phyloP scores from a whole-genome alignment of 2,329 filamentous ascomycete genomes.

The Hymenotorrendiella dingleyae region DNA sequence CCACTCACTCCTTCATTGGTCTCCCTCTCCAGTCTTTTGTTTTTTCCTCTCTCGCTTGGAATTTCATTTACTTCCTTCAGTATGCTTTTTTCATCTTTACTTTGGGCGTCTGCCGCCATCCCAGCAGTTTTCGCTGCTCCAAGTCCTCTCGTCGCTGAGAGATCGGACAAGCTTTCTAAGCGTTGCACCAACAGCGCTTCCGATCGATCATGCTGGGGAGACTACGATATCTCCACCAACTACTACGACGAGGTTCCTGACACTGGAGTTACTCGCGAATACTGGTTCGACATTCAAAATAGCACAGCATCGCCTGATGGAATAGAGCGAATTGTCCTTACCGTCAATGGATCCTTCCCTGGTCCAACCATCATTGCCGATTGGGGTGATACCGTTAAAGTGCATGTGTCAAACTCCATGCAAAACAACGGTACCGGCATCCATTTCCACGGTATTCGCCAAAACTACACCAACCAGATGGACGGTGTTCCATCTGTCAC shows the following conservation, averaged over 20 bases:
- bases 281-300: conserved; percentile 22
- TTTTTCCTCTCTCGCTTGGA: background rate
- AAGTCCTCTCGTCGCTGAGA: no score
- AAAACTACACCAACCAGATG: conserved; percentile 38
- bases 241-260: conserved; percentile 34
- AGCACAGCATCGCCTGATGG: conserved; percentile 32
- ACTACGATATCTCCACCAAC: conserved; percentile 41
- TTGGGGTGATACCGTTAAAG: conserved; percentile 31
- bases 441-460: conserved; percentile 43
- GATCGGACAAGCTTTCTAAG: conserved; percentile 5
- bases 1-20: background rate
- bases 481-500: conserved; percentile 31
- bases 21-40: no score
- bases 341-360: conserved; percentile 31
- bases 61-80: background rate
- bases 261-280: conserved; percentile 43
- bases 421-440: conserved; percentile 46
- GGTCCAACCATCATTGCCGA: conserved; percentile 29
- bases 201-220: conserved; percentile 36
- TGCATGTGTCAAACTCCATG: conserved; percentile 58
- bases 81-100: conserved; percentile 4
- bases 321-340: conserved; percentile 44
- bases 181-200: conserved; percentile 21
- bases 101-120: conserved; percentile 1
- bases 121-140: conserved; percentile 14